Base-by-base conservation (phyloP, 2,329 filamentous ascomycete genomes). In the Truncatella angustata region DNA sequence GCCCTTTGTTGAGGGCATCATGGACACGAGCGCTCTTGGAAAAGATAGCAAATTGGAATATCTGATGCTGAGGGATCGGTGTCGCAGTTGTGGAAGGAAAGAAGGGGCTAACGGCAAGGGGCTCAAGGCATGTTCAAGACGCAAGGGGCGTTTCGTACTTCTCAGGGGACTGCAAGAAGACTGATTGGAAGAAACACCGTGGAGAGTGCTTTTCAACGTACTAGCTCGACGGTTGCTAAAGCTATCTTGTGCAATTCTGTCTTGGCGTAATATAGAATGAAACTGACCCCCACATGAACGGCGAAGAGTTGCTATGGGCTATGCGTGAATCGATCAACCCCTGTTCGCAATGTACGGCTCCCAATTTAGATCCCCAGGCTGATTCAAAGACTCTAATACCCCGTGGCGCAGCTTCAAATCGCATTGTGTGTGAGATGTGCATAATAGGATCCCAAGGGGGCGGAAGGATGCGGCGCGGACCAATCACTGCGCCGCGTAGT, bases 181-280 rank as follows among this genome's bases (percentile, higher is more conserved):
- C 66, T 56, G 75, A 82, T 52, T 84, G 80, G 80, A 76, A 72
- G 58, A 74, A 68, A 59, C 80, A 84, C 60, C 65, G 71, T 34
- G 66, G 63, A 53, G 72, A 74, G 55, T 79, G 75, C 30, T 16
- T n/a, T n/a, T n/a, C n/a, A n/a, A n/a, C n/a, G n/a, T n/a, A n/a
- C n/a, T n/a, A n/a, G n/a, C n/a, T n/a, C n/a, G n/a, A n/a, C n/a
- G n/a, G n/a, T n/a, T n/a, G n/a, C n/a, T n/a, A n/a, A n/a, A n/a
- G n/a, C n/a, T n/a, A n/a, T n/a, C n/a, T n/a, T n/a, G n/a, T n/a
- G n/a, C n/a, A n/a, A n/a, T n/a, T n/a, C n/a, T n/a, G n/a, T n/a
- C n/a, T n/a, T n/a, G n/a, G n/a, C n/a, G n/a, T n/a, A n/a, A n/a
- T n/a, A n/a, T n/a, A n/a, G n/a, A n/a, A n/a, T n/a, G n/a, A n/a